Evolutionary conservation across 139 green algal species (phyloP).

Genomic region (Chara braunii): DNA sequence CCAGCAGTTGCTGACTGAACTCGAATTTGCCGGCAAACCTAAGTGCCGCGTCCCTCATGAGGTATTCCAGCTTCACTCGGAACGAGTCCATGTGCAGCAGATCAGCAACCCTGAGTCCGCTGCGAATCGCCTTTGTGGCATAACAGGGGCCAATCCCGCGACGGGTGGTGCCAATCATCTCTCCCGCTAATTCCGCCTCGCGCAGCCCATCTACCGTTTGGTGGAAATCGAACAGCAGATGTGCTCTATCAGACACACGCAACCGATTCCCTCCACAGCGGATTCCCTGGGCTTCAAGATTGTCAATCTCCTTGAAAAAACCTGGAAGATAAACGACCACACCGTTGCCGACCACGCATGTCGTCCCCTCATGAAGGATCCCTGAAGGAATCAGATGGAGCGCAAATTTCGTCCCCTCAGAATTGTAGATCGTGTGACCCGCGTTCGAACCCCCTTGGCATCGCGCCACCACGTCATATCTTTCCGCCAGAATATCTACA

Average conservation of each 20-base stretch:
- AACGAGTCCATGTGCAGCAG: conserved; percentile 49
- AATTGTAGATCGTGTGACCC: conserved; percentile 98
- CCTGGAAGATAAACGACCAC: conserved; percentile 91
- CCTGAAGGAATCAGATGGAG: conserved; percentile 94
- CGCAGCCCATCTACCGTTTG: conserved; percentile 84
- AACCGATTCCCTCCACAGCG: conserved; percentile 26
- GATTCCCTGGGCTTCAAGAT: conserved; percentile 41
- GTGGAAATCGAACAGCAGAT: conserved; percentile 98
- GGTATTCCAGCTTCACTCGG: conserved; percentile 21
- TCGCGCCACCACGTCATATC: conserved; percentile 91
- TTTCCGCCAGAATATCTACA: conserved; percentile 92
- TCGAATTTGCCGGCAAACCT: conserved; percentile 60
- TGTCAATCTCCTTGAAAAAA: conserved; percentile 88
- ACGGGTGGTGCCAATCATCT: conserved; percentile 95
- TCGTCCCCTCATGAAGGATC: conserved; percentile 84
- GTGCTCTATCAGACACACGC: conserved; percentile 60
- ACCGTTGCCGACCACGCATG: conserved; percentile 92
- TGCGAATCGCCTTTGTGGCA: conserved; percentile 81
- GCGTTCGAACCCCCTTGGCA: conserved; percentile 97
- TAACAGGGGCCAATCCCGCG: conserved; percentile 96
- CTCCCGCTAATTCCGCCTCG: conserved; percentile 81
- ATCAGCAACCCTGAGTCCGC: conserved; percentile 87
- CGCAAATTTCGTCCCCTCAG: conserved; percentile 88
- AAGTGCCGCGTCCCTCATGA: conserved; percentile 56
- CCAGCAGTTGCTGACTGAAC: conserved; percentile 68